A percentile compares a stretch with the other conserved stretches of the same genome.
phyloP scores from a whole-genome alignment of 2,329 filamentous ascomycete species.

The Scytalidium lignicola region DNA sequence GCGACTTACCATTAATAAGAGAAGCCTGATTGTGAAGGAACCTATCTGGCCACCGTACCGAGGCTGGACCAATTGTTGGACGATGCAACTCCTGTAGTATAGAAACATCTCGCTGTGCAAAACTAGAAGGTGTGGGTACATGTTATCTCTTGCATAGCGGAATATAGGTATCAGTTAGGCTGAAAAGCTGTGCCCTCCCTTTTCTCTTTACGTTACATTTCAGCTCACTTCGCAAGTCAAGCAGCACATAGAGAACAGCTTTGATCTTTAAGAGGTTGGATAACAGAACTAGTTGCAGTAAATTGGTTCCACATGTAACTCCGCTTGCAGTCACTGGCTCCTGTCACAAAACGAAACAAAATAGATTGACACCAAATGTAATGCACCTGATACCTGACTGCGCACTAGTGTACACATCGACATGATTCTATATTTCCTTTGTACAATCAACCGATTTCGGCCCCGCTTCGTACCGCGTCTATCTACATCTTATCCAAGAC shows the following conservation, averaged over 20 bases:
- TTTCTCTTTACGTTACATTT: background rate
- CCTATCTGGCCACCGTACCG: no score
- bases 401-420: conserved; percentile 23
- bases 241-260: no score
- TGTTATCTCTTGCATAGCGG: no score
- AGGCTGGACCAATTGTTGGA: no score
- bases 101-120: no score
- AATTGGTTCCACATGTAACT: background rate
- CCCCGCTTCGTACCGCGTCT: conserved; percentile 19
- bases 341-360: background rate
- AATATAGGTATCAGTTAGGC: no score
- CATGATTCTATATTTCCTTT: conserved; percentile 14
- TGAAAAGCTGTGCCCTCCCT: background rate
- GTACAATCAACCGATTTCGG: conserved; percentile 15
- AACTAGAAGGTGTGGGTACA: no score
- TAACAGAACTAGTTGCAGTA: background rate
- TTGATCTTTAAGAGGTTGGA: no score
- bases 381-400: conserved; percentile 15
- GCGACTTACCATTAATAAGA: no score
- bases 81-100: no score
- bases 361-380: background rate
- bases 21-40: no score
- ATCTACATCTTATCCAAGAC: conserved; percentile 94
- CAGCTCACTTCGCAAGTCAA: background rate
- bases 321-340: no score